Evolutionary conservation across 192 early-diverging fungal species (phyloP).

Genomic region (Linnemannia zychae): DNA sequence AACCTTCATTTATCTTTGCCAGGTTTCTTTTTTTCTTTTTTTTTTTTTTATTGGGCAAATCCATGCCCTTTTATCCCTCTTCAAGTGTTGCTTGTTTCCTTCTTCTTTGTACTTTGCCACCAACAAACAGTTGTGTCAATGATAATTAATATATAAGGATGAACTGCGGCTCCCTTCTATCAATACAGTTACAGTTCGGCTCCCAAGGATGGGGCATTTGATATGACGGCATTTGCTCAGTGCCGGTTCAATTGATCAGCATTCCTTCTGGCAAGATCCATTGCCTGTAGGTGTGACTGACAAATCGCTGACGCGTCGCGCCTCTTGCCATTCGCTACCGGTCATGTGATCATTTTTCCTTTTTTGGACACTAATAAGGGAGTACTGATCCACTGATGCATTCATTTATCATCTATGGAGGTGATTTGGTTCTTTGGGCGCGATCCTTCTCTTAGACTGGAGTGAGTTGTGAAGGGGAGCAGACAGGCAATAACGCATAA

Average conservation of each 20-base stretch:
- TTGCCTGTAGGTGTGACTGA: not conserved
- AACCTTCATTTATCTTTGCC: too few relatives aligned
- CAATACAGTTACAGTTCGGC: not conserved
- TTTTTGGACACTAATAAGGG: not conserved
- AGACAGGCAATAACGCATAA: too few relatives aligned
- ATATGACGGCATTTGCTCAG: not conserved
- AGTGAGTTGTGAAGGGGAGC: too few relatives aligned
- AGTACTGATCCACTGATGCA: too few relatives aligned
- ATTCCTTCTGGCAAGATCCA: slow-evolving; percentile 7
- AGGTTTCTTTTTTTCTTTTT: not conserved
- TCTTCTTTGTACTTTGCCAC: not conserved
- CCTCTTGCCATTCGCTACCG: not conserved
- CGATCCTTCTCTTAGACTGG: too few relatives aligned
- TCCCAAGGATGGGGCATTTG: not conserved
- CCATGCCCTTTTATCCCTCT: not conserved
- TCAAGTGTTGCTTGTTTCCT: not conserved
- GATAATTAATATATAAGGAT: not conserved
- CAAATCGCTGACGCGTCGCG: slow-evolving; percentile 3
- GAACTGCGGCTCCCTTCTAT: not conserved
- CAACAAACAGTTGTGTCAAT: not conserved
- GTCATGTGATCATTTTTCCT: not conserved
- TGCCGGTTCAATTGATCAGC: not conserved
- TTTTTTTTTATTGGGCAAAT: not conserved
- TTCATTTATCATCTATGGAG: too few relatives aligned
- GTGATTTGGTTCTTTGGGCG: too few relatives aligned